Base-by-base conservation (phyloP, 1,139 yeast species). In the Yamadazyma friedrichii region DNA sequence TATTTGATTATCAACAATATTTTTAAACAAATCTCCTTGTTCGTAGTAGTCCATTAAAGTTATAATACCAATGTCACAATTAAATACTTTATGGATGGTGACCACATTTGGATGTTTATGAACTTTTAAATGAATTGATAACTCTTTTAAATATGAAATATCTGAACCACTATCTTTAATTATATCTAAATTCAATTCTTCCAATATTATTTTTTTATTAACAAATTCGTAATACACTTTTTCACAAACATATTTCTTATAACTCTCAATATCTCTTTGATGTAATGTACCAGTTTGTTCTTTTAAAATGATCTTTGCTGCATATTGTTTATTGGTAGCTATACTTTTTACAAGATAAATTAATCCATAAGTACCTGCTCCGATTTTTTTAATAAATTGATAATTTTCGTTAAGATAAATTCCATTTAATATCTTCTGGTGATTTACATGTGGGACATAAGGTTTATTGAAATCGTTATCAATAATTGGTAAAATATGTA, bases 331-430 rank as follows among this genome's bases (percentile, higher is more conserved):
- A 25, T 76, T 73, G 0, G 83, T 74, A 37, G 51, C 53, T 12
- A 72, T 50, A 56, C 87, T 84, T 50, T 72, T 65, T 6, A 88
- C 91, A 13, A 79, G 70, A 63, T 85, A 88, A 11, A 89, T 95
- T 25, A 86, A 71, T 2, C 96, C 96, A 56, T 85, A 88, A 16
- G 95, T 89, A 31, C 97, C 96, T 1, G 94, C 79, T 12, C 97
- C 96, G n/a, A 88, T 74, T 47, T 82, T 79, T 42, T 65, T 65
- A 40, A 73, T 57, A 31, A 84, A 69, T 38, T 53, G 54, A 24
- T 53, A 48, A 13, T 55, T 51, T 12, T 47, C 43, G 25, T 46
- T 39, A 9, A 47, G 32, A 13, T 39, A 43, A 22, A 48, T 35
- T 1, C 67, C 67, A 43, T 59, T 56, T 26, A 65, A 48, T 29